Evolutionary conservation across 306 rosid species (phyloP), one percentile per base, ranked within the genome.

Genomic region (Cercis canadensis): DNA sequence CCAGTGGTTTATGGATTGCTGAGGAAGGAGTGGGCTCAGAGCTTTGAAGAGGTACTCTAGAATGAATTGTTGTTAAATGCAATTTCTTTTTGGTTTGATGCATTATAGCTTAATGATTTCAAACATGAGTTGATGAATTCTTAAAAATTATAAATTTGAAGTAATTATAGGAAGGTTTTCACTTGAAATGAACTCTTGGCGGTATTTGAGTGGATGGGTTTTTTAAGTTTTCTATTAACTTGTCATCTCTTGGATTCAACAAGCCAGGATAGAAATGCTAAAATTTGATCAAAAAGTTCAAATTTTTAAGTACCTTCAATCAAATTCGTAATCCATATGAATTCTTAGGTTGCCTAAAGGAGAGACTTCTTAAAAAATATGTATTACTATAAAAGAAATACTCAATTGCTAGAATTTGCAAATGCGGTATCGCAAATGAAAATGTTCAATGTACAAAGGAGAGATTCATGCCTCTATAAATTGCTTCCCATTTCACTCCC

Each of bases 21-120:
- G 80, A 87, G 86, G 84, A 86, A 84, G 80, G 96, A 90, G 67
- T 90, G 97, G 96, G 76, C 78, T 53, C 89, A 69, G 46, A 87
- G 89, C 83, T 94, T 89, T 74, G 96, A 94, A 57, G 96, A 90
- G 98, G 98, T 94, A 66, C 45, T 65, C 7, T 43, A 51, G 45
- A 66, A 49, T 49, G 57, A 44, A 13, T 13, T 18, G 32, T 15
- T 7, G 12, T 41, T 7, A 11, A 11, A 14, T n/a, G 13, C 11
- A 32, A 5, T 65, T 49, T 65, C 15, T 8, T 8, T 49, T 32
- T 15, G 17, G 14, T 57, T 40, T 58, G 8, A 15, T 52, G 75
- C 47, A 43, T 6, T 65, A 45, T 8, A 5, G 10, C 10, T 6
- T 5, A 8, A 0, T 3, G 53, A 9, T 47, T 47, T 12, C 6